These are phyloP conservation scores for Funneliformis caledonium DNA, from an alignment of 371 early-diverging fungal genomes.

Conservation along the genomic window DNA sequence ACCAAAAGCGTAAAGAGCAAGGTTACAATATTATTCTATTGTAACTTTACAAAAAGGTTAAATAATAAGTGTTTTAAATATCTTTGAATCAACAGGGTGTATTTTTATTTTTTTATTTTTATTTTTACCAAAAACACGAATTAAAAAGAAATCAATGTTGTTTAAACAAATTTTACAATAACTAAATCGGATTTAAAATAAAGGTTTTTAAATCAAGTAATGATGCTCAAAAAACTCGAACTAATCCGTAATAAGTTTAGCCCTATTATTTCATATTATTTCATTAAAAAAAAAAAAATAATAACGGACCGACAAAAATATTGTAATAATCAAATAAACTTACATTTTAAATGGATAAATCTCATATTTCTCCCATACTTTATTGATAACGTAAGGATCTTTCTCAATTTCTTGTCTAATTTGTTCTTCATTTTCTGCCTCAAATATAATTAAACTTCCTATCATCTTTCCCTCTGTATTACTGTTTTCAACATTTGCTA, in stretches of 20 bases:
- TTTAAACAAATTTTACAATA: too few relatives aligned
- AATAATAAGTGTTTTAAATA: too few relatives aligned
- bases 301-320: neutral
- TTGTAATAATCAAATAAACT: neutral
- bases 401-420: conserved; percentile 48
- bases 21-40: neutral
- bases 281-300: neutral
- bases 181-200: too few relatives aligned
- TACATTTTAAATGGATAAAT: conserved; percentile 53
- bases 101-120: too few relatives aligned
- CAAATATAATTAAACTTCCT: conserved; percentile 58
- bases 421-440: conserved; percentile 54
- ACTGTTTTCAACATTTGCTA: conserved; percentile 44
- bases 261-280: neutral
- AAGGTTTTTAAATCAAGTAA: too few relatives aligned
- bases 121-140: too few relatives aligned
- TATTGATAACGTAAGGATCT: conserved; percentile 60
- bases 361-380: conserved; percentile 65
- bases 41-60: too few relatives aligned
- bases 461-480: conserved; percentile 51
- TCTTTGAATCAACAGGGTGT: too few relatives aligned
- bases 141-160: too few relatives aligned
- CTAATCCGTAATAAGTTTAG: neutral
- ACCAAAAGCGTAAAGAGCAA: neutral
- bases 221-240: too few relatives aligned